These are phyloP conservation scores for Alternaria incomplexa DNA, from an alignment of 2,329 filamentous ascomycete species.

Conservation along the genomic window DNA sequence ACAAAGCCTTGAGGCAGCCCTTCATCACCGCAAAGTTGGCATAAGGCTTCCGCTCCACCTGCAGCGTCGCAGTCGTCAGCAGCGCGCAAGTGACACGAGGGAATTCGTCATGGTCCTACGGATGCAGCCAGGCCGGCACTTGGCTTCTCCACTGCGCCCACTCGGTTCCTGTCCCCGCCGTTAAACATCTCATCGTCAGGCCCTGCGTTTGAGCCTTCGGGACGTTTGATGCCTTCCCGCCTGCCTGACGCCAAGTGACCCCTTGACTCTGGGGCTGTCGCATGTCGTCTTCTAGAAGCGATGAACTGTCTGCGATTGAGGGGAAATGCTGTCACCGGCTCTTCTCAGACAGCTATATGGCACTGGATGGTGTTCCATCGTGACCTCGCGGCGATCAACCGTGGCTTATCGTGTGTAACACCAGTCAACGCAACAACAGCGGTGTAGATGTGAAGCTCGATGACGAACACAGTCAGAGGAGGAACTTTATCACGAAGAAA, in stretches of 20 bases:
- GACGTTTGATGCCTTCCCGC: constrained; percentile 29
- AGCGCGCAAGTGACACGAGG: constrained; percentile 5
- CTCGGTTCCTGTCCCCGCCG: constrained; percentile 5
- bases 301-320: constrained; percentile 1
- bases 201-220: constrained; percentile 27
- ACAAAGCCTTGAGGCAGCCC: background rate
- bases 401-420: constrained; percentile 22
- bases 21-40: background rate
- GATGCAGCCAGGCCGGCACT: constrained; percentile 15
- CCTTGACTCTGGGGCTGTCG: constrained; percentile 24
- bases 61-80: background rate
- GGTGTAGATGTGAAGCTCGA: constrained; percentile 26
- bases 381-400: constrained; percentile 6
- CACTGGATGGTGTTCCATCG: constrained; percentile 7
- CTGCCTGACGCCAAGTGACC: constrained; percentile 39
- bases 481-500: background rate
- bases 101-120: constrained; percentile 3
- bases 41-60: background rate
- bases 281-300: constrained; percentile 14
- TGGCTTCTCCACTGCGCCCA: constrained; percentile 14
- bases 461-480: constrained; percentile 3
- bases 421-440: constrained; percentile 16
- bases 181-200: constrained; percentile 29
- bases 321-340: background rate
- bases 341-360: background rate